Evolutionary conservation across 257 asterid genomes (phyloP).

Genomic region (Solanum pinnatisectum): DNA sequence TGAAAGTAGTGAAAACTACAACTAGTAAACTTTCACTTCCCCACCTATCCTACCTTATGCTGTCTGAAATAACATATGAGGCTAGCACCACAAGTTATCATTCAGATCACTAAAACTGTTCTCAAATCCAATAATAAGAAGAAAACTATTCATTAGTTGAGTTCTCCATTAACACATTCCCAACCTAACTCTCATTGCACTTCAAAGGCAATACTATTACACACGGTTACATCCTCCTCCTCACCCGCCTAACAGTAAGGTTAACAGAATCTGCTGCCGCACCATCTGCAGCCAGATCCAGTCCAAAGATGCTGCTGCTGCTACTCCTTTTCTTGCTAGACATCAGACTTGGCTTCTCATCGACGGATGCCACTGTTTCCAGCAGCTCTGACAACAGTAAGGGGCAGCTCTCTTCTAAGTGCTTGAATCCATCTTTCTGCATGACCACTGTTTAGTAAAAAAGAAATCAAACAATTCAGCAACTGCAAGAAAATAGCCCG

Average conservation of each 20-base stretch:
- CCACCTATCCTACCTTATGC: not conserved
- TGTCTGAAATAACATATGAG: not conserved
- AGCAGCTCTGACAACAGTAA: conserved; percentile 67
- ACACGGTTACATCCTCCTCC: conserved; percentile 51
- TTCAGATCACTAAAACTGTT: not conserved
- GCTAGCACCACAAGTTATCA: not conserved
- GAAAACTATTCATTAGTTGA: not conserved
- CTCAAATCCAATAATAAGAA: not conserved
- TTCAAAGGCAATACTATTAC: not conserved
- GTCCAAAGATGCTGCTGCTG: conserved; percentile 87
- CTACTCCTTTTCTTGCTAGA: conserved; percentile 75
- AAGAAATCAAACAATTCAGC: conserved; percentile 9
- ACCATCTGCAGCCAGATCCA: conserved; percentile 62
- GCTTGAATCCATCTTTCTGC: conserved; percentile 71
- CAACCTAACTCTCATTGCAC: not conserved
- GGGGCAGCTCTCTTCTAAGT: conserved; percentile 79
- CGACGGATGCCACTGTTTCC: conserved; percentile 76
- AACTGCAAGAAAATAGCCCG: not conserved
- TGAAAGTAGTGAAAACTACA: not conserved
- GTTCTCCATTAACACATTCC: not conserved
- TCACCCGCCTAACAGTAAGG: conserved; percentile 45
- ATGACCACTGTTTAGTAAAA: conserved; percentile 48
- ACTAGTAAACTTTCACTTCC: not conserved
- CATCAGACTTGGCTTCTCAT: conserved; percentile 41
- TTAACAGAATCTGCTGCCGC: conserved; percentile 44